A percentile compares a stretch with the other conserved stretches of the same genome.
phyloP scores from a whole-genome alignment of 2,329 filamentous ascomycete genomes.

The Leptodontidium sp. region DNA sequence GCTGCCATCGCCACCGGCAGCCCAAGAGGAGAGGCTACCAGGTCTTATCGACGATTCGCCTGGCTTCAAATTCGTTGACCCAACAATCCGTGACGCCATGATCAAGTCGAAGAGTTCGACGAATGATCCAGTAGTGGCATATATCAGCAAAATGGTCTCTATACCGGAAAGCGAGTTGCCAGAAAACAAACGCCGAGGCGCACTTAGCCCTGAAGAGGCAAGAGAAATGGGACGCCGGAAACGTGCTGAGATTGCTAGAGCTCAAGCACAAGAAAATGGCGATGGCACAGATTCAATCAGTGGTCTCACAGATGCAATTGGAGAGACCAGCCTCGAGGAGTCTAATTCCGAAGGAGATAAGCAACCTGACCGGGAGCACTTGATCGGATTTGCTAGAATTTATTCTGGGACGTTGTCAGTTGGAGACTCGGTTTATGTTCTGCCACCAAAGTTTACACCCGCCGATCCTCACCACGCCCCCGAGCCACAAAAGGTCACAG shows the following conservation, averaged over 20 bases:
- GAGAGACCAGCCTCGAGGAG: constrained; percentile 66
- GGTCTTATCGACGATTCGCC: constrained; percentile 82
- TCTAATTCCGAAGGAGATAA: constrained; percentile 59
- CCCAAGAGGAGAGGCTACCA: constrained; percentile 83
- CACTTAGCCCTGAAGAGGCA: constrained; percentile 88
- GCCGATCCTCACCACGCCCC: constrained; percentile 75
- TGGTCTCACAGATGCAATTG: constrained; percentile 64
- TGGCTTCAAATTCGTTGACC: constrained; percentile 74
- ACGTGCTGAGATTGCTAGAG: constrained; percentile 84
- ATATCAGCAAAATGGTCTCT: constrained; percentile 98
- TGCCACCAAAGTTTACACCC: constrained; percentile 93
- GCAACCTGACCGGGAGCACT: constrained; percentile 78
- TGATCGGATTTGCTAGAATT: constrained; percentile 93
- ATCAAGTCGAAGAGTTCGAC: constrained; percentile 75
- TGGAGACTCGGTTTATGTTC: constrained; percentile 88
- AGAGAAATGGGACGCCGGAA: constrained; percentile 87
- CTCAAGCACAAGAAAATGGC: constrained; percentile 62
- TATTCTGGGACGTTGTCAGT: constrained; percentile 91
- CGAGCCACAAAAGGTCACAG: constrained; percentile 80
- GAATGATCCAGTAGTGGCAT: constrained; percentile 84
- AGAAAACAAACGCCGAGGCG: constrained; percentile 77
- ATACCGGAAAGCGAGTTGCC: constrained; percentile 91
- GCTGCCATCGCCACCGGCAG: constrained; percentile 81
- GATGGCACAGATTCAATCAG: constrained; percentile 48
- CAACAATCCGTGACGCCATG: constrained; percentile 80